These are phyloP conservation scores for Eucalyptus polybractea DNA, from an alignment of 345 rosid species.

Conservation along the genomic window DNA sequence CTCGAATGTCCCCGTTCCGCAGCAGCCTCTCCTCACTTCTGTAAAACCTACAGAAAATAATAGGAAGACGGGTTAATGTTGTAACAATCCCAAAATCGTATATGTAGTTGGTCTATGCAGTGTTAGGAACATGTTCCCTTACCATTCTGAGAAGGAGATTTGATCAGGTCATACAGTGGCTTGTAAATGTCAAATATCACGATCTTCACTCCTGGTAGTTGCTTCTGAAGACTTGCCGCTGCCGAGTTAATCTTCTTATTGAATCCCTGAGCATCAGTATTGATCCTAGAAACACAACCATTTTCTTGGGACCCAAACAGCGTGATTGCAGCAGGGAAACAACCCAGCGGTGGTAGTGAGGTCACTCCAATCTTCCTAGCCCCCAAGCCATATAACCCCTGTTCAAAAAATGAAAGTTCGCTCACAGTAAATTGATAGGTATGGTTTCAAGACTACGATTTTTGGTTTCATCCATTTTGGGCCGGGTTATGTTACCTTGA, in stretches of 20 bases:
- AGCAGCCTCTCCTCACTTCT: slow-evolving; percentile 83
- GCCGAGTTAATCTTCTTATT: slow-evolving; percentile 62
- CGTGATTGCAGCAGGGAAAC: slow-evolving; percentile 76
- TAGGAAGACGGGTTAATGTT: not conserved
- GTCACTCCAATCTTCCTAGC: slow-evolving; percentile 87
- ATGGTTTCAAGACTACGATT: not conserved
- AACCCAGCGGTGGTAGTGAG: slow-evolving; percentile 84
- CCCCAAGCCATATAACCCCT: slow-evolving; percentile 56
- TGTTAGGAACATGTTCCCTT: not conserved
- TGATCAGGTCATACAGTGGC: slow-evolving; percentile 52
- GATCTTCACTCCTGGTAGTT: slow-evolving; percentile 55
- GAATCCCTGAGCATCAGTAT: slow-evolving; percentile 58
- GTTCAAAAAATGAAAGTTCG: not conserved
- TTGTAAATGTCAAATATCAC: slow-evolving; percentile 74
- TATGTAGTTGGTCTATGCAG: not conserved
- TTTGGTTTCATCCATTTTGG: not conserved
- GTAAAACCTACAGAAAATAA: slow-evolving; percentile 35
- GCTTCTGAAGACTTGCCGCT: slow-evolving; percentile 49
- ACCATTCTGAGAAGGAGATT: slow-evolving; percentile 56
- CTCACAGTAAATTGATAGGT: not conserved
- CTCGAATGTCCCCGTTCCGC: slow-evolving; percentile 83
- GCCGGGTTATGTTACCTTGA: slow-evolving; percentile 27
- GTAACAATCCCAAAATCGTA: not conserved
- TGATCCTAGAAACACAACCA: slow-evolving; percentile 63
- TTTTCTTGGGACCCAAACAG: slow-evolving; percentile 45